Evolutionary conservation across 176 grass and related monocot genomes (phyloP), one percentile per base, ranked within the genome.

Genomic region (Zea mays): DNA sequence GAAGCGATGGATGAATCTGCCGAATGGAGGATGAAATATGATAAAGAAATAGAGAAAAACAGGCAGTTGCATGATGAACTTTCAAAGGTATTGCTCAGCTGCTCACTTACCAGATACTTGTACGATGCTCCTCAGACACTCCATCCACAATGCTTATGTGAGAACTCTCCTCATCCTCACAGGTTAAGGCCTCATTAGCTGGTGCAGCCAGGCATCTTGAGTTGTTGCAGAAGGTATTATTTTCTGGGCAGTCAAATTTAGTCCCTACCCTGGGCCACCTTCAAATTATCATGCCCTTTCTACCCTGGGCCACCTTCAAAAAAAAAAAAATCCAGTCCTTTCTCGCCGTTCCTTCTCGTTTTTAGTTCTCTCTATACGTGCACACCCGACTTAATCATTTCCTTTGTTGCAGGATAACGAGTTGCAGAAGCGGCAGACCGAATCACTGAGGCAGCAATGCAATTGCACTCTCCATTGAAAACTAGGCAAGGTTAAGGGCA

Each of bases 1-100:
- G 95, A 97, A 82, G 91, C 95, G 12, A 97, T 97, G 95, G 95
- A 97, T 82, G 95, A 97, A 86, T 97, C 95, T 71, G 95, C 91
- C 7, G 95, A 93, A 85, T 97, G 95, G 89, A 89, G 91, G 76
- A 79, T 86, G 95, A 85, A 92, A 86, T 97, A 92, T 74, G 95
- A 97, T 16, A 80, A 63, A 0, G 95, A 97, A n/a, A 67, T 90
- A 5, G 91, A 71, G 46, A 97, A 70, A 85, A 88, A 7, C 73
- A 85, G 56, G 42, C 85, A 90, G 45, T 56, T 94, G 59, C 84
- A 97, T 62, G 83, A 90, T 74, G 91, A 97, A 62, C 91, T 94
- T 52, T 71, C 81, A 17, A 94, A 94, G 89, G 91, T 92, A 35
- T 54, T n/a, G n/a, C n/a, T n/a, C n/a, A n/a, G n/a, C n/a, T 48